Conservation (phyloP, 2,329 filamentous ascomycete genomes). For the Aureobasidium lini region DNA sequence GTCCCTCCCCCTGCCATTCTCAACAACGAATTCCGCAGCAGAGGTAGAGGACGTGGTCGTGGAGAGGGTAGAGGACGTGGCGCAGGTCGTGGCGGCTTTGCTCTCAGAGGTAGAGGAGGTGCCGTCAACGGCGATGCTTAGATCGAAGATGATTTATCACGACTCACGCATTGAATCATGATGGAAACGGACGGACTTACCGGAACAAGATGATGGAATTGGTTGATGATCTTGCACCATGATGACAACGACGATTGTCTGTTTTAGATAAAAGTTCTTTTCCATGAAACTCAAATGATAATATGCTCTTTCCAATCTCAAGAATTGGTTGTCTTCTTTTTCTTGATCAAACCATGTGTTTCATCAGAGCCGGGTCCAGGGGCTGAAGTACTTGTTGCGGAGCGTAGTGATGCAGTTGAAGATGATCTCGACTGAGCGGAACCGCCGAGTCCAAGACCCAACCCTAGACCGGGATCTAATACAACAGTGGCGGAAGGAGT, state of each 20-base stretch:
- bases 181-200: not conserved
- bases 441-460: not conserved
- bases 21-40: conserved; percentile 34
- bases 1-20: conserved; percentile 54
- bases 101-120: conserved; percentile 16
- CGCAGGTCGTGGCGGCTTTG: conserved; percentile 7
- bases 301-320: no score
- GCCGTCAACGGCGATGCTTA: not conserved
- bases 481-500: not conserved
- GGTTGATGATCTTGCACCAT: not conserved
- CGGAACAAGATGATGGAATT: not conserved
- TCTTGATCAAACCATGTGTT: no score
- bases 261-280: no score
- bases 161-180: not conserved
- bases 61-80: conserved; percentile 19
- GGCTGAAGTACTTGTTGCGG: no score
- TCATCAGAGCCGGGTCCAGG: no score
- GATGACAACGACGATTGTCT: no score
- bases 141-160: not conserved
- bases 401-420: no score
- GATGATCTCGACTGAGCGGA: no score
- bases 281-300: no score
- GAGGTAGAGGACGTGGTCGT: conserved; percentile 21
- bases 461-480: not conserved
- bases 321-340: no score